A percentile compares a stretch with the other conserved stretches of the same genome.
These are phyloP conservation scores for Sporothrix globosa DNA, from an alignment of 2,329 filamentous ascomycete genomes.

Conservation along the genomic window DNA sequence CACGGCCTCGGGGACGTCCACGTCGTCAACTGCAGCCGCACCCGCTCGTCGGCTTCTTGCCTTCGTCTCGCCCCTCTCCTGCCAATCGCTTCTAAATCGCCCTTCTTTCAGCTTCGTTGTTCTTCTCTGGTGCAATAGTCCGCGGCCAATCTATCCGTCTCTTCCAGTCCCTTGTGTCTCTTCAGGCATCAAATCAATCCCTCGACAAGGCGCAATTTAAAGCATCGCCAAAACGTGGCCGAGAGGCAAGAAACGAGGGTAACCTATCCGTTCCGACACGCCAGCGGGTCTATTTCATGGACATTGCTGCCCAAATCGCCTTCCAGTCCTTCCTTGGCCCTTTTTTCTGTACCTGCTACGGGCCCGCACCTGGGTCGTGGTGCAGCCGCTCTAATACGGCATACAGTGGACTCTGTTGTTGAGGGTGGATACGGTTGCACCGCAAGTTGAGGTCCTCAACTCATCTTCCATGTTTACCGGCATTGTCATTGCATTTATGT, in stretches of 20 bases:
- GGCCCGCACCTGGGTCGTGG: conserved; percentile 11
- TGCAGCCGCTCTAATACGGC: conserved; percentile 24
- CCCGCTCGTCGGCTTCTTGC: neutral
- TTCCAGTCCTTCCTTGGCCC: conserved; percentile 25
- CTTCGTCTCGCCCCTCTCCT: neutral
- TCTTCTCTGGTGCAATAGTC: conserved; percentile 10
- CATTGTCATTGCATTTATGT: conserved; percentile 18
- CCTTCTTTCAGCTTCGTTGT: neutral
- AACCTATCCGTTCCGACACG: conserved; percentile 10
- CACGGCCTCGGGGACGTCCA: conserved; percentile 3
- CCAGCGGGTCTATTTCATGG: conserved; percentile 11
- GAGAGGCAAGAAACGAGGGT: neutral
- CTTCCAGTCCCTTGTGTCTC: neutral
- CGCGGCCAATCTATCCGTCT: conserved; percentile 18
- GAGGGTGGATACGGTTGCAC: conserved; percentile 28
- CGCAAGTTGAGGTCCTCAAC: conserved; percentile 8
- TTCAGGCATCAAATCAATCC: conserved; percentile 14
- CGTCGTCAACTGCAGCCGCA: neutral
- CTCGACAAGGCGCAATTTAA: conserved; percentile 13
- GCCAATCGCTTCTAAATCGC: conserved; percentile 15
- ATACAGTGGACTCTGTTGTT: conserved; percentile 10
- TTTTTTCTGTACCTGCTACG: conserved; percentile 9
- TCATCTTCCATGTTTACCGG: conserved; percentile 21
- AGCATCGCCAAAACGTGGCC: neutral
- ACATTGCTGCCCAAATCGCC: conserved; percentile 36